Conservation (phyloP, 805 yeast genomes). For the Saccharomycopsis selenospora region DNA sequence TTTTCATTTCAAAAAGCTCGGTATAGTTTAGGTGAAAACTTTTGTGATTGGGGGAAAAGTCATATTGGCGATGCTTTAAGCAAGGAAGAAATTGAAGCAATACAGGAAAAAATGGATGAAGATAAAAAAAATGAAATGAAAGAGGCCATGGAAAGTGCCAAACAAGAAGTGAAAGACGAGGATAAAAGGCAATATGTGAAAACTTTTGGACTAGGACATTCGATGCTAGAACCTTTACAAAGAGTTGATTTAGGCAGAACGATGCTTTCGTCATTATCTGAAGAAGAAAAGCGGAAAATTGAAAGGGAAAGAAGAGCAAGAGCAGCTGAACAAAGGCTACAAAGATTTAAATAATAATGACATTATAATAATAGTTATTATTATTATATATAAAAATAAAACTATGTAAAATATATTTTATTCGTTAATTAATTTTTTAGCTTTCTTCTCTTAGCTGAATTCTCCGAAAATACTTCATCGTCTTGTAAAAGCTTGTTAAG, state of each 20-base stretch:
- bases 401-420: too few relatives aligned
- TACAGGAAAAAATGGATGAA: slow-evolving; percentile 31
- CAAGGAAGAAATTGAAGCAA: slow-evolving; percentile 48
- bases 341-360: slow-evolving; percentile 19
- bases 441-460: slow-evolving; percentile 30
- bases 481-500: slow-evolving; percentile 51
- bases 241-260: slow-evolving; percentile 28
- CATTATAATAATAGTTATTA: background rate
- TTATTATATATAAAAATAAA: too few relatives aligned
- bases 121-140: slow-evolving; percentile 38
- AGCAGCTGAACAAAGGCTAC: slow-evolving; percentile 87
- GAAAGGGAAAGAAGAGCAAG: slow-evolving; percentile 95
- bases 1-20: slow-evolving; percentile 66
- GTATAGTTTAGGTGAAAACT: slow-evolving; percentile 55
- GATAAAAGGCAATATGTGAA: slow-evolving; percentile 16
- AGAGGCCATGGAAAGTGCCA: slow-evolving; percentile 35
- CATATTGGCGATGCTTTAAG: slow-evolving; percentile 54
- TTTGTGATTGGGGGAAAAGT: slow-evolving; percentile 62
- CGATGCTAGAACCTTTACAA: slow-evolving; percentile 24
- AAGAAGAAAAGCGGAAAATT: slow-evolving; percentile 64
- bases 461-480: slow-evolving; percentile 33
- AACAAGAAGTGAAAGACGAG: slow-evolving; percentile 29
- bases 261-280: slow-evolving; percentile 55
- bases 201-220: slow-evolving; percentile 35
- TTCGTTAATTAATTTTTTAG: too few relatives aligned